Percentiles rank a stretch among this genome's conserved stretches.
Evolutionary conservation across 345 rosid genomes (phyloP).

Genomic region (Firmiana major): DNA sequence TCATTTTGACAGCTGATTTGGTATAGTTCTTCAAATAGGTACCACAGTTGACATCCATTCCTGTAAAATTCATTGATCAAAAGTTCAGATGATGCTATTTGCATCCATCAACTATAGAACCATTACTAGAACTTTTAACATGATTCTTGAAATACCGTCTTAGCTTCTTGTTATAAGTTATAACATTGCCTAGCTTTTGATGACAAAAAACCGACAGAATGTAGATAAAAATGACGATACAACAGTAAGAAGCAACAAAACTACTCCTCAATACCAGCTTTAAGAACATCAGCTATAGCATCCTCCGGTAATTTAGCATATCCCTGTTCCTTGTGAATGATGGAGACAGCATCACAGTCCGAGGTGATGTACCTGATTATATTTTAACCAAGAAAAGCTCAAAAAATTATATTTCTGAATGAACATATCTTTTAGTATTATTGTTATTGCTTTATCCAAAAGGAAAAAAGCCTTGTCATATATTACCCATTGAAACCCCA

Average conservation of each 20-base stretch:
- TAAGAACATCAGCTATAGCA: conserved; percentile 70
- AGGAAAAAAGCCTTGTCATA: background rate
- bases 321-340: conserved; percentile 57
- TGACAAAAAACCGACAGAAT: background rate
- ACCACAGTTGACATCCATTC: conserved; percentile 92
- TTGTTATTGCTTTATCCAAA: background rate
- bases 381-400: background rate
- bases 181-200: background rate
- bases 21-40: conserved; percentile 51
- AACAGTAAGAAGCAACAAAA: background rate
- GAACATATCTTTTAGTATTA: background rate
- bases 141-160: background rate
- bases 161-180: background rate
- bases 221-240: background rate
- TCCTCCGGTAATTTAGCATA: conserved; percentile 77
- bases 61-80: conserved; percentile 28
- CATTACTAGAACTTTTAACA: background rate
- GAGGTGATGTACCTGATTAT: conserved; percentile 32
- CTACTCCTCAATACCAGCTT: conserved; percentile 46
- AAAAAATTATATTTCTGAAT: background rate
- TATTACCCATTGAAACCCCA: conserved; percentile 77
- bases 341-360: conserved; percentile 84
- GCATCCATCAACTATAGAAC: background rate
- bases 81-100: background rate
- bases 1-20: conserved; percentile 55